Evolutionary conservation across 805 yeast species (phyloP), one percentile per base, ranked within the genome.

Genomic region (Ogataea henricii): DNA sequence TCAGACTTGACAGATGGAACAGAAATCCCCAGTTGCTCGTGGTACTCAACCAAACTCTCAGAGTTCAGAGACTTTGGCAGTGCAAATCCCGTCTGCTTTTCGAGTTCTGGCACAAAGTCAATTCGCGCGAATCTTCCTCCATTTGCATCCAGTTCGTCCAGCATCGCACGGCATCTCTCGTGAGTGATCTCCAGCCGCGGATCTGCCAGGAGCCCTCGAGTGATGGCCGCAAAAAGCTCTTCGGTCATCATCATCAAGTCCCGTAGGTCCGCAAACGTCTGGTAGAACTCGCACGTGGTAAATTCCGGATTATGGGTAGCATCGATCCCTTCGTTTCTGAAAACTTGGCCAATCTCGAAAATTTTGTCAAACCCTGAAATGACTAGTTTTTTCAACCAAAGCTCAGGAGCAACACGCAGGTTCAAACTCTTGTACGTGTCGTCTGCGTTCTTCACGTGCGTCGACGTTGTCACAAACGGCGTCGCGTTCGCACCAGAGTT

Each of bases 261-360:
- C 0, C 79, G 77, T 54, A 94, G 68, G 8, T 78, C 72, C 0
- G 85, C 81, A 60, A 77, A 90, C 0, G 87, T 76, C 58, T 85
- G 87, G 64, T 92, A 92, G 57, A 89, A 87, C 63, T 92, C 99
- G 62, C 96, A 83, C 2, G 89, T 81, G 1, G 96, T 85, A 63
- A 91, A 92, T 61, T 92, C 99, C 0, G 97, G 96, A 66, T 92
- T 94, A 64, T 92, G 99, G 0, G 96, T 87, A 1, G 86, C 74
- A 63, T 92, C 99, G 23, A 92, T 75, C 6, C 97, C 96, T 68
- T 94, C 99, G 60, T 94, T 94, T 58, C 99, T 74, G 66, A 91
- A 94, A 39, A 76, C 83, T 45, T 79, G 76, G 0, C 97, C 97
- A 45, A 94, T 79, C 60, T 94, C 98, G 65, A 80, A 94, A 2